Base-by-base conservation (phyloP, 805 yeast genomes). In the Kurtzmaniella cleridarum region DNA sequence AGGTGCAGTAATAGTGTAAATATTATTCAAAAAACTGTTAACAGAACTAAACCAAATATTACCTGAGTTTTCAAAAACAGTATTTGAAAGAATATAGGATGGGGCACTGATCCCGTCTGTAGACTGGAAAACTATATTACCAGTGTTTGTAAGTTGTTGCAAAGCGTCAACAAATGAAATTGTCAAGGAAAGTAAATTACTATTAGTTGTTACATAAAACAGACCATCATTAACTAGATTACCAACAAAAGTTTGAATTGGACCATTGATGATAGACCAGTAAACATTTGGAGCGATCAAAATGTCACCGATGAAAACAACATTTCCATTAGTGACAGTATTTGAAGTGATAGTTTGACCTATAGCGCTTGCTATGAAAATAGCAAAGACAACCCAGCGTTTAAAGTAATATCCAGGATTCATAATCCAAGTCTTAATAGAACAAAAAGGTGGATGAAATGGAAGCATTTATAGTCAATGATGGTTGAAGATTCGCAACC, bases 191-290 rank as follows among this genome's bases (percentile, higher is more conserved):
- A 50, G 24, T 2, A 44, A 32, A 6, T 41, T 20, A 13, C 41
- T 44, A 11, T 47, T 32, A n/a, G 54, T 41, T 7, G 57, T 40
- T 17, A 57, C 45, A 30, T 49, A 60, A 33, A 57, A 52, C 10
- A 46, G 55, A 27, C 61, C 62, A 9, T 51, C 27, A 17, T 43
- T 43, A 36, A 44, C 35, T 15, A 60, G 43, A 15, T 32, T 17
- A 27, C 66, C 64, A 32, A 50, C 43, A 15, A 59, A 40, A 12
- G 44, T 40, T 9, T 51, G 42, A n/a, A 46, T 7, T 5, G 53
- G 45, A 37, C 53, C 54, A 35, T 55, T 46, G 30, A 58, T 46
- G 27, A 59, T 54, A 10, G 64, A 56, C 46, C 53, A 59, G 36
- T 46, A 52, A 3, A 46, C 60, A 30, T 55, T 58, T 1, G 49